Evolutionary conservation across 352 stramenopile genomes (phyloP).

Genomic region (Phytophthora meadii): DNA sequence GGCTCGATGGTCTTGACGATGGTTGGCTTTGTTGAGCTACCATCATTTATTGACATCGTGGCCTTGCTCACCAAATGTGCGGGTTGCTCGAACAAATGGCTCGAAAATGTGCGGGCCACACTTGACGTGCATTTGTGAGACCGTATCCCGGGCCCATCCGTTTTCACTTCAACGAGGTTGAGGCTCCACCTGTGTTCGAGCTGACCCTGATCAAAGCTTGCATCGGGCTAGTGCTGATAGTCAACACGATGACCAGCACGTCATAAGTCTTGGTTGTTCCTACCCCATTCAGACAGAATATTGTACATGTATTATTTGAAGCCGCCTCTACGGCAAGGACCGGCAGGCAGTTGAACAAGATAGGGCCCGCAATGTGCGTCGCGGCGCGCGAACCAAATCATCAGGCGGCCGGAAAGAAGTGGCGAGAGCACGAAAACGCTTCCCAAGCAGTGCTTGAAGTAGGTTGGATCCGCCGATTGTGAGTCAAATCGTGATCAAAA

Average conservation of each 20-base stretch:
- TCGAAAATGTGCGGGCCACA: slow-evolving; percentile 10
- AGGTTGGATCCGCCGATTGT: slow-evolving; percentile 23
- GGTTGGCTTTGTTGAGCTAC: too few species aligned
- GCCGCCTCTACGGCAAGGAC: neutral
- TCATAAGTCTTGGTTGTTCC: slow-evolving; percentile 2
- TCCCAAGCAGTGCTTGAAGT: slow-evolving; percentile 1
- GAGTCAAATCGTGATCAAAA: neutral
- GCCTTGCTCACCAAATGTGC: slow-evolving; percentile 14
- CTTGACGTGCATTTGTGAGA: slow-evolving; percentile 15
- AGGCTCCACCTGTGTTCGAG: neutral
- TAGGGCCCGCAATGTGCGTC: slow-evolving; percentile 19
- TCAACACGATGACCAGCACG: neutral
- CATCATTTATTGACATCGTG: too few species aligned
- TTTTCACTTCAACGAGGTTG: slow-evolving; percentile 7
- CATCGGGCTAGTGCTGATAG: neutral
- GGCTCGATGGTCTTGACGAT: too few species aligned
- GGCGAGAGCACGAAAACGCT: slow-evolving; percentile 11
- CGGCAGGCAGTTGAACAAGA: slow-evolving; percentile 15
- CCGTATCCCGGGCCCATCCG: slow-evolving; percentile 9
- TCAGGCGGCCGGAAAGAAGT: slow-evolving; percentile 16
- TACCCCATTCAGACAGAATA: too few species aligned
- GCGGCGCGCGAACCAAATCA: slow-evolving; percentile 15
- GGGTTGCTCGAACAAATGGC: slow-evolving; percentile 11
- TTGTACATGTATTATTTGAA: too few species aligned
- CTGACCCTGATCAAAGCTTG: too few species aligned